Percentiles rank a stretch among this genome's conserved stretches.
phyloP scores from a whole-genome alignment of 257 asterid species.

The Solanum habrochaites region DNA sequence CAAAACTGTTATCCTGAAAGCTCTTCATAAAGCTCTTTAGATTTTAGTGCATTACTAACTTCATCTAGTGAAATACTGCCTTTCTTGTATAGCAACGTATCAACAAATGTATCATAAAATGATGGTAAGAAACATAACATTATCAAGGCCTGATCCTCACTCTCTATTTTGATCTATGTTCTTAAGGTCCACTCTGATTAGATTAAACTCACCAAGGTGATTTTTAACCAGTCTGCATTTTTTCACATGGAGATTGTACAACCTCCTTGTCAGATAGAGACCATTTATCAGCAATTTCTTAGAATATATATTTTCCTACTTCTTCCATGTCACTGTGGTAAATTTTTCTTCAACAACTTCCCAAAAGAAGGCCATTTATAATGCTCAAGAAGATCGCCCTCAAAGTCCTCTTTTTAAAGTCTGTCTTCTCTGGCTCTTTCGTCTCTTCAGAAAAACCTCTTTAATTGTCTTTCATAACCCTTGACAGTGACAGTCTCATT shows the following conservation, averaged over 20 bases:
- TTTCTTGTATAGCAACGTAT: background rate
- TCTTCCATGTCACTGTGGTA: background rate
- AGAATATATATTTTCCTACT: background rate
- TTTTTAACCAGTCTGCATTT: background rate
- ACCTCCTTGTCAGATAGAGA: background rate
- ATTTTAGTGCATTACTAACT: background rate
- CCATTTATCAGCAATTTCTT: too few species aligned
- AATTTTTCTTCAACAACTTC: background rate
- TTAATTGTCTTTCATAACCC: background rate
- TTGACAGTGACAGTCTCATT: background rate
- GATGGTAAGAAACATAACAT: background rate
- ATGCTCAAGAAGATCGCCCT: background rate
- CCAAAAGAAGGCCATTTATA: background rate
- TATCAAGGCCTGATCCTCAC: background rate
- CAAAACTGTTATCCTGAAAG: background rate
- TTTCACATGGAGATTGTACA: background rate
- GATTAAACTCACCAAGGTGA: background rate
- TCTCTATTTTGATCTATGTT: background rate
- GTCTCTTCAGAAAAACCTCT: too few species aligned
- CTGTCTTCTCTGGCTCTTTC: background rate
- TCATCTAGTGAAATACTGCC: background rate
- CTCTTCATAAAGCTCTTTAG: background rate
- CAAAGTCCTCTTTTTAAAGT: background rate
- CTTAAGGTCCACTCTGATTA: background rate
- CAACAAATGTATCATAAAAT: background rate